A percentile compares a stretch with the other conserved stretches of the same genome.
These are phyloP conservation scores for Phalaenopsis hybrid DNA, from an alignment of 116 monocot genomes.

Conservation along the genomic window DNA sequence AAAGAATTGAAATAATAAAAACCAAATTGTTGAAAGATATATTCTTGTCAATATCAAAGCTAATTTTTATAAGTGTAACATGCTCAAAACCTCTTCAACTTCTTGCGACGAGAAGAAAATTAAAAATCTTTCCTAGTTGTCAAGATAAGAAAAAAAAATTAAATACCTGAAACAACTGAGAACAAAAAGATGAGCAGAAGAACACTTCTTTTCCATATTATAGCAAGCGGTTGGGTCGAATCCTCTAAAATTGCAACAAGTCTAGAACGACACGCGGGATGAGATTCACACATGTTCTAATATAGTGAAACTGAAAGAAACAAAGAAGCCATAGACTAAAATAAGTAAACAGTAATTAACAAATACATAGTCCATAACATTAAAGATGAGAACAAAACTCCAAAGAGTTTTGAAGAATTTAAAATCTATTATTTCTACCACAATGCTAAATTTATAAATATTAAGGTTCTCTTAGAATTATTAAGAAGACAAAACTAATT, in stretches of 20 bases:
- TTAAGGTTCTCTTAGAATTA: background rate
- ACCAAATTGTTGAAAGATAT: background rate
- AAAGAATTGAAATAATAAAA: background rate
- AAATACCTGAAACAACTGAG: slow-evolving; percentile 18
- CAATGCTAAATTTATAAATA: background rate
- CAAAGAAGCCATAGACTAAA: background rate
- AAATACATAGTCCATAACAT: background rate
- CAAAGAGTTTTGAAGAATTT: background rate
- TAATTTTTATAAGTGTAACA: background rate
- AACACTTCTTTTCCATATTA: slow-evolving; percentile 15
- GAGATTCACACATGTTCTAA: background rate
- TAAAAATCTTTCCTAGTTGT: background rate
- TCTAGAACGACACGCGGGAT: background rate
- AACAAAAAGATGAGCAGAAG: slow-evolving; percentile 16
- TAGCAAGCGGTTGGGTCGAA: slow-evolving; percentile 6
- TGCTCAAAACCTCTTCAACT: background rate
- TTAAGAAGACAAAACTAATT: background rate
- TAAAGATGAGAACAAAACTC: background rate
- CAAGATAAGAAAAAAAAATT: background rate
- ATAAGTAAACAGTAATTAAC: background rate
- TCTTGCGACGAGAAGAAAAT: background rate
- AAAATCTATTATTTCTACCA: background rate
- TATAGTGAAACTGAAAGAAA: slow-evolving; percentile 3
- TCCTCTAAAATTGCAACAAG: background rate
- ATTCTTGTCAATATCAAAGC: too few species aligned